Evolutionary conservation across 2,329 filamentous ascomycete genomes (phyloP).

Genomic region (Colletotrichum camelliae): DNA sequence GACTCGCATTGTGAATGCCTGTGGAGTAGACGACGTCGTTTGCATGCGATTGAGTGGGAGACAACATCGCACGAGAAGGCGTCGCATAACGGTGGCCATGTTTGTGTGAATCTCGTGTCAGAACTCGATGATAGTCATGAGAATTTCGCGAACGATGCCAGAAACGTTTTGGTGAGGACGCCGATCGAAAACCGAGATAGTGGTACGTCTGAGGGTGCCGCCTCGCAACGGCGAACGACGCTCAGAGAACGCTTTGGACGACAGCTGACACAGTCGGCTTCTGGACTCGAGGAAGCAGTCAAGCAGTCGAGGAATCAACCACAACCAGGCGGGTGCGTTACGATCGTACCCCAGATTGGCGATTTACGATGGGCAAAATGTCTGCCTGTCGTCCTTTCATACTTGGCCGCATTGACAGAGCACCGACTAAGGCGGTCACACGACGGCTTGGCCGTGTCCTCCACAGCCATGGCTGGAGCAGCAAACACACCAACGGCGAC

Average conservation of each 20-base stretch:
- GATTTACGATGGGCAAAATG: background rate
- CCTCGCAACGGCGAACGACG: background rate
- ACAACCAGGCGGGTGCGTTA: background rate
- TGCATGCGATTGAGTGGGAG: background rate
- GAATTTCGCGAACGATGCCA: background rate
- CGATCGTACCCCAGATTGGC: background rate
- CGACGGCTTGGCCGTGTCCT: background rate
- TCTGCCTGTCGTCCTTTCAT: background rate
- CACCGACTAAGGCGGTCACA: constrained; percentile 10
- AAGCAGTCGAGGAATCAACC: background rate
- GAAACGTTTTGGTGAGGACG: background rate
- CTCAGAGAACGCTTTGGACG: background rate
- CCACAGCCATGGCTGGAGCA: background rate
- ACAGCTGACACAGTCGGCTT: background rate
- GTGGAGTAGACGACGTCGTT: background rate
- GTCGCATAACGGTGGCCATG: background rate
- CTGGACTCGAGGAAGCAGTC: background rate
- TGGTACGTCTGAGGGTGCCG: background rate
- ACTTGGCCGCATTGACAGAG: constrained; percentile 2
- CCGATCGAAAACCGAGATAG: background rate
- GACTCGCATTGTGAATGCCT: background rate
- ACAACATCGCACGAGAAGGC: background rate
- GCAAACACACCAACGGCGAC: background rate
- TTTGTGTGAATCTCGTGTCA: background rate
- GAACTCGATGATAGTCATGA: background rate